phyloP scores from a whole-genome alignment of 768 basidiomycete genomes.

The Trametes villosa region DNA sequence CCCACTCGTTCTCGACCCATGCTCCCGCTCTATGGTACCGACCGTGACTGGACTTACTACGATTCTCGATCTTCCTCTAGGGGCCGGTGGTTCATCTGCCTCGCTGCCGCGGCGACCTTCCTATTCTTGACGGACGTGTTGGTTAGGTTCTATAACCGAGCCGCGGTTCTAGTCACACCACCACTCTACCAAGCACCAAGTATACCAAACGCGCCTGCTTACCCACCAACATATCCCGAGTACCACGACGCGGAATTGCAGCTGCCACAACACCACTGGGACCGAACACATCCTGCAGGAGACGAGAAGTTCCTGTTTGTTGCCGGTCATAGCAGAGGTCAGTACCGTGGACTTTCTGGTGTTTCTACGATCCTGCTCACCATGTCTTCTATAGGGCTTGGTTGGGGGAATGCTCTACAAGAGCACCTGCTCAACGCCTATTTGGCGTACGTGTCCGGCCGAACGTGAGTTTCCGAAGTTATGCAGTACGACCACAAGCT shows the following conservation, averaged over 20 bases:
- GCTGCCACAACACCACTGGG: conserved; percentile 10
- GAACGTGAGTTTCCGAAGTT: neutral
- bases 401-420: conserved; percentile 44
- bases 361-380: neutral
- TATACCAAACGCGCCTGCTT: too few relatives aligned
- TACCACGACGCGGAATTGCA: conserved; percentile 3
- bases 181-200: too few relatives aligned
- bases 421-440: conserved; percentile 58
- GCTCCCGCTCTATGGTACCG: too few relatives aligned
- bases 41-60: too few relatives aligned
- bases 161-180: too few relatives aligned
- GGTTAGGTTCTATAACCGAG: too few relatives aligned
- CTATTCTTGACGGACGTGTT: too few relatives aligned
- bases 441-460: conserved; percentile 46
- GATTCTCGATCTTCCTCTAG: too few relatives aligned
- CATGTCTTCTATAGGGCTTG: neutral
- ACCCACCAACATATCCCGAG: neutral
- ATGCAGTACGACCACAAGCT: too few relatives aligned
- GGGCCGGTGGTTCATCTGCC: too few relatives aligned
- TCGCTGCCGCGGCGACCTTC: too few relatives aligned
- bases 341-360: neutral
- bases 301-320: conserved; percentile 14
- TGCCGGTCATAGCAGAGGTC: conserved; percentile 10
- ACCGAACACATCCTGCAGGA: neutral
- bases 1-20: too few relatives aligned